Conservation (phyloP, 805 yeast species). For the Starmerella apis region DNA sequence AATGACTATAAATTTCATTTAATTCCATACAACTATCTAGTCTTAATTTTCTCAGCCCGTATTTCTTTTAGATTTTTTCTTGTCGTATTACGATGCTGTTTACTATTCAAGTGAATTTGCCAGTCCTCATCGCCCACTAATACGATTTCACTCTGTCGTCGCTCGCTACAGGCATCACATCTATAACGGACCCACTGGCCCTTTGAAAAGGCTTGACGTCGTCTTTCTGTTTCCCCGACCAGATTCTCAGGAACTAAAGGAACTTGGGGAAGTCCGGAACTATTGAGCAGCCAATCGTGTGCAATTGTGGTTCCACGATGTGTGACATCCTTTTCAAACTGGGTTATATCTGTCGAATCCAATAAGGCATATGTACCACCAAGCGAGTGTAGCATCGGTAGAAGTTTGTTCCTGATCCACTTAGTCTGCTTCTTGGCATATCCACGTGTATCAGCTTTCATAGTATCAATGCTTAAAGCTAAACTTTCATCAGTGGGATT, state of each 20-base stretch:
- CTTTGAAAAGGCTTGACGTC: constrained; percentile 23
- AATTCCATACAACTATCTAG: background rate
- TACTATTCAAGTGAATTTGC: constrained; percentile 55
- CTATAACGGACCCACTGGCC: constrained; percentile 54
- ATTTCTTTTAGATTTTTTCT: background rate
- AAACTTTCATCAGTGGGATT: background rate
- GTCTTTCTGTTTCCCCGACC: constrained; percentile 29
- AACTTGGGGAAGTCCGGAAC: background rate
- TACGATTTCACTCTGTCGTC: constrained; percentile 41
- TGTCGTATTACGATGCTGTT: constrained; percentile 49
- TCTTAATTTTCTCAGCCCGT: background rate
- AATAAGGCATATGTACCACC: constrained; percentile 51
- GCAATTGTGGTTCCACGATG: constrained; percentile 47
- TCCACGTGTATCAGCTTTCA: constrained; percentile 76
- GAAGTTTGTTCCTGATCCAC: constrained; percentile 71
- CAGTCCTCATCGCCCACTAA: constrained; percentile 67
- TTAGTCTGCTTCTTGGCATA: constrained; percentile 83
- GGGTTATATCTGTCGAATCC: constrained; percentile 60
- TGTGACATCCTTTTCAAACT: constrained; percentile 52
- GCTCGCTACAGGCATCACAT: constrained; percentile 56
- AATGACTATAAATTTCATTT: background rate
- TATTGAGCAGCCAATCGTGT: constrained; percentile 31
- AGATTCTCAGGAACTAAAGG: constrained; percentile 32
- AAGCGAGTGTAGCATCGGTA: constrained; percentile 47
- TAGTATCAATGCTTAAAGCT: constrained; percentile 30